Conservation (phyloP, 345 rosid species). For the Eucalyptus paniculata region DNA sequence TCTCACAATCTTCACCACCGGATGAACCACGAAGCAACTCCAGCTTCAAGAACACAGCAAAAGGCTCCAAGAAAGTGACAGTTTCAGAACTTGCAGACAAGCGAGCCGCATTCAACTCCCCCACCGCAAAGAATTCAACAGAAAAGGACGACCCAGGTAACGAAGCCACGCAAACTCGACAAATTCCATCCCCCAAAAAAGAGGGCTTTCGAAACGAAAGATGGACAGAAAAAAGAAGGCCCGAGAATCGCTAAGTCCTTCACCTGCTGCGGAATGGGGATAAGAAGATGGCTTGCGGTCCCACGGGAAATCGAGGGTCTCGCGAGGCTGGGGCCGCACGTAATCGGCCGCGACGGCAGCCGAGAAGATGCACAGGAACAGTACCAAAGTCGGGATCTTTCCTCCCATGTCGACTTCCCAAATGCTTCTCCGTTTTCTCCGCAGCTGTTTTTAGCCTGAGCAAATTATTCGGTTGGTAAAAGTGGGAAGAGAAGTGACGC, state of each 20-base stretch:
- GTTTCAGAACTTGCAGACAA: not conserved
- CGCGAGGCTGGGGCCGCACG: slow-evolving; percentile 66
- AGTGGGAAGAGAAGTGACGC: not conserved
- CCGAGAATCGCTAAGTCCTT: not conserved
- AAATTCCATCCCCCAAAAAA: not conserved
- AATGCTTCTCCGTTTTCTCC: not conserved
- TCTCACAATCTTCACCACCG: not conserved
- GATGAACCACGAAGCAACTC: not conserved
- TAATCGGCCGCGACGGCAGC: slow-evolving; percentile 33
- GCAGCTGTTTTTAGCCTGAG: not conserved
- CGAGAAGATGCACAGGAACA: slow-evolving; percentile 11
- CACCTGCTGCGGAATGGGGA: slow-evolving; percentile 60
- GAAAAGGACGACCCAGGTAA: no score
- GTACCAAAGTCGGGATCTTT: not conserved
- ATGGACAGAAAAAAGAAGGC: not conserved
- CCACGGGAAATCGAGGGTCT: slow-evolving; percentile 62
- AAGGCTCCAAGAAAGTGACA: not conserved
- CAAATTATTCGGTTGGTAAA: not conserved
- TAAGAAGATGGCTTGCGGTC: slow-evolving; percentile 21
- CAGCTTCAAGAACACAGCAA: not conserved
- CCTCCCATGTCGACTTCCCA: not conserved
- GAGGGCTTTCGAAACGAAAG: not conserved
- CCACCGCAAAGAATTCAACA: no score
- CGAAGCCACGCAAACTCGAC: no score
- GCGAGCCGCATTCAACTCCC: not conserved